Conservation (phyloP, 2,329 filamentous ascomycete genomes). For the Fusarium sp. region DNA sequence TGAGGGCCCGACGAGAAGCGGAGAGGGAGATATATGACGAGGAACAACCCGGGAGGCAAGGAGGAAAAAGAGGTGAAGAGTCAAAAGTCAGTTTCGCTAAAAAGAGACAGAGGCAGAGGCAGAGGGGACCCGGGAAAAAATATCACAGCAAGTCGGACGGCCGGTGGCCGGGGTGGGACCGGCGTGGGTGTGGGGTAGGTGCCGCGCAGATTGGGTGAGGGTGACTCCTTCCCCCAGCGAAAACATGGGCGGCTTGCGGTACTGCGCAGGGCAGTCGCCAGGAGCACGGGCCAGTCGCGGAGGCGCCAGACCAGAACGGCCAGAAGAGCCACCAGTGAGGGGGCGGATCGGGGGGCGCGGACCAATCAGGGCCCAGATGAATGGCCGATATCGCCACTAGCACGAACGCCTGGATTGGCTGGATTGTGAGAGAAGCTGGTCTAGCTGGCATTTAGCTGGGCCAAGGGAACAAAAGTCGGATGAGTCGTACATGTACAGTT, state of each 20-base stretch:
- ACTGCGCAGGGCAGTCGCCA: background rate
- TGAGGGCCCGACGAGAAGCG: slow-evolving; percentile 19
- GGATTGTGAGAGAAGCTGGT: slow-evolving; percentile 3
- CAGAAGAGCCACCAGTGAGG: slow-evolving; percentile 10
- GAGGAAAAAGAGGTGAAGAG: slow-evolving; percentile 12
- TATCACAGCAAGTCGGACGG: slow-evolving; percentile 36
- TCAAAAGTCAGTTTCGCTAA: slow-evolving; percentile 25
- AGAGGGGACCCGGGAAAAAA: slow-evolving; percentile 35
- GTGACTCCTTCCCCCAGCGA: slow-evolving; percentile 31
- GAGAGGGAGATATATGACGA: slow-evolving; percentile 14
- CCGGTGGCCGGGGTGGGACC: slow-evolving; percentile 38
- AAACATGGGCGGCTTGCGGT: slow-evolving; percentile 10
- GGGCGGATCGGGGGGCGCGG: slow-evolving; percentile 4
- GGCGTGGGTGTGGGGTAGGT: slow-evolving; percentile 36
- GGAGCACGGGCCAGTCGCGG: slow-evolving; percentile 28
- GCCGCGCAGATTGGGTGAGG: slow-evolving; percentile 11
- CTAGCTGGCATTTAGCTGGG: slow-evolving; percentile 18
- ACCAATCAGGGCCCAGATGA: slow-evolving; percentile 26
- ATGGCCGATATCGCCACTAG: slow-evolving; percentile 44
- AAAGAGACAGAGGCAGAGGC: slow-evolving; percentile 11
- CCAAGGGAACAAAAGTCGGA: slow-evolving; percentile 20
- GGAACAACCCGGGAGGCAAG: slow-evolving; percentile 16
- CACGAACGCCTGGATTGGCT: slow-evolving; percentile 35
- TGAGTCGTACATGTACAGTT: slow-evolving; percentile 12
- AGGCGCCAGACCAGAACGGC: slow-evolving; percentile 18